Evolutionary conservation across 345 rosid genomes (phyloP).

Genomic region (Isatis tinctoria): DNA sequence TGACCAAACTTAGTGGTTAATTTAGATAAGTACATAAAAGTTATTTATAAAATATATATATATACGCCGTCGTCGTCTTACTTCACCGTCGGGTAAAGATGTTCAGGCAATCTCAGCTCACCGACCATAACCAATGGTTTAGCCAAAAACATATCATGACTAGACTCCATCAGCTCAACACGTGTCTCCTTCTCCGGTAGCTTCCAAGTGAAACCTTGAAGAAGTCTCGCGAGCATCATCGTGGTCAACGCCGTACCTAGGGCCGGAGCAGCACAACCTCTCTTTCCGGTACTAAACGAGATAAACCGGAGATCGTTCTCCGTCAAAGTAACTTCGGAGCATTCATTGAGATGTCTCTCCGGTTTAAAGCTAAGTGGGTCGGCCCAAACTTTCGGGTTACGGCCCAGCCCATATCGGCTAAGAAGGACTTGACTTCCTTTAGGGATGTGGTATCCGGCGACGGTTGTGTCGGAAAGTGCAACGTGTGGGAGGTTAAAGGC

Average conservation of each 20-base stretch:
- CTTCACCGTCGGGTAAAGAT: slow-evolving; percentile 37
- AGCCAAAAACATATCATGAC: slow-evolving; percentile 33
- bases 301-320: slow-evolving; percentile 49
- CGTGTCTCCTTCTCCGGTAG: slow-evolving; percentile 17
- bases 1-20: slow-evolving; percentile 8
- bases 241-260: slow-evolving; percentile 44
- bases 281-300: slow-evolving; percentile 47
- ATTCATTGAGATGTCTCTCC: slow-evolving; percentile 36
- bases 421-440: slow-evolving; percentile 38
- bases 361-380: slow-evolving; percentile 38
- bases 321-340: slow-evolving; percentile 32
- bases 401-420: slow-evolving; percentile 31
- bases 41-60: not conserved
- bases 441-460: slow-evolving; percentile 37
- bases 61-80: slow-evolving; percentile 4
- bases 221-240: slow-evolving; percentile 48
- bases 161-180: slow-evolving; percentile 34
- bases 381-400: slow-evolving; percentile 38
- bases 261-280: slow-evolving; percentile 39
- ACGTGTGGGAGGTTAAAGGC: slow-evolving; percentile 41
- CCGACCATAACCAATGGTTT: slow-evolving; percentile 37
- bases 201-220: slow-evolving; percentile 47
- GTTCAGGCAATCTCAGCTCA: slow-evolving; percentile 34
- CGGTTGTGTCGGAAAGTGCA: slow-evolving; percentile 35
- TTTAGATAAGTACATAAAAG: not conserved